Evolutionary conservation across 73 alveolate genomes (phyloP).

Genomic region (Paramecium caudatum): DNA sequence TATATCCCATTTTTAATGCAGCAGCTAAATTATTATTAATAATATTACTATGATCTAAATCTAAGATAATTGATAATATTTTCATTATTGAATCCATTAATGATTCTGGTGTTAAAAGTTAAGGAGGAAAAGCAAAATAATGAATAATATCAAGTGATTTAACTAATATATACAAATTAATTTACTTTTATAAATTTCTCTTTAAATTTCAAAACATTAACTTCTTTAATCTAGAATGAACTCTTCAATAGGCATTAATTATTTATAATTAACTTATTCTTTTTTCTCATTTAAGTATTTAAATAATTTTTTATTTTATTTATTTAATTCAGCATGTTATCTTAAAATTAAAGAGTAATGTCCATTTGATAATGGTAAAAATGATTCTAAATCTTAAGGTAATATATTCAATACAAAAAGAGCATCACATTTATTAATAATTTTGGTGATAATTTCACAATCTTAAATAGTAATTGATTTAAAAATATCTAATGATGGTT

Average conservation of each 20-base stretch:
- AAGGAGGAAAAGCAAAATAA: conserved; percentile 45
- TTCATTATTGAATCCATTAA: neutral
- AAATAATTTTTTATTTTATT: neutral
- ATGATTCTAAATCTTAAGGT: conserved; percentile 60
- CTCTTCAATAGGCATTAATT: conserved; percentile 55
- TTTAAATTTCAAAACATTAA: conserved; percentile 48
- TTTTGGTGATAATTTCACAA: conserved; percentile 17
- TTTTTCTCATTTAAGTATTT: conserved; percentile 3
- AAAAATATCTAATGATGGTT: conserved; percentile 20
- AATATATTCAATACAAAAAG: conserved; percentile 23
- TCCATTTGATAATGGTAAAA: conserved; percentile 48
- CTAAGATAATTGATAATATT: neutral
- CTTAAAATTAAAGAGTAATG: conserved; percentile 21
- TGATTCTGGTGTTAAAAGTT: conserved; percentile 35
- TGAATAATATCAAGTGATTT: conserved; percentile 38
- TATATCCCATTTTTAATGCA: conserved; percentile 57
- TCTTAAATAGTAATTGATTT: conserved; percentile 16
- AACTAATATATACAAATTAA: neutral
- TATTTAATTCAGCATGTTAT: conserved; percentile 61
- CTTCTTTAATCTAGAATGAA: conserved; percentile 50
- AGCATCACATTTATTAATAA: conserved; percentile 52
- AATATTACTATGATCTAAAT: conserved; percentile 26
- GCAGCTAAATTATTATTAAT: conserved; percentile 2
- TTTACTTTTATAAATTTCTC: conserved; percentile 21
- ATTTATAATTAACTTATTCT: conserved; percentile 41